phyloP scores from a whole-genome alignment of 768 basidiomycete species.

The Coprinopsis sp. region DNA sequence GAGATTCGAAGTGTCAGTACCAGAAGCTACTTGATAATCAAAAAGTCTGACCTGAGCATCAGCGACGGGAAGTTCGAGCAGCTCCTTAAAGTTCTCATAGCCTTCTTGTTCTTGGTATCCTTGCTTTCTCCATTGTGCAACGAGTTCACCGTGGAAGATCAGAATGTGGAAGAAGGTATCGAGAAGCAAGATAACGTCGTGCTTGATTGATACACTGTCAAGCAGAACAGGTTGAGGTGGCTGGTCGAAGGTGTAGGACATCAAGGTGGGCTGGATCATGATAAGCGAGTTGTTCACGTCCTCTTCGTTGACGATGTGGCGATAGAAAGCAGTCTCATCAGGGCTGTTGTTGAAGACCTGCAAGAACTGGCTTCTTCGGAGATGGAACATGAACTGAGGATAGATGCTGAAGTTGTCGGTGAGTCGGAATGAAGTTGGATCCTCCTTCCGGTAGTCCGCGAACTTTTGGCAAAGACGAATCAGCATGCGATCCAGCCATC shows the following conservation, averaged over 20 bases:
- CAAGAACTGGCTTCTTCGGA: constrained; percentile 94
- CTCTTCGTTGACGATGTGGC: constrained; percentile 92
- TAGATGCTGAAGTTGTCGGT: constrained; percentile 97
- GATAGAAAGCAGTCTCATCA: constrained; percentile 98
- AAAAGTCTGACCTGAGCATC: constrained; percentile 72
- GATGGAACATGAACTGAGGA: constrained; percentile 99
- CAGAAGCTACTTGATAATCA: neutral
- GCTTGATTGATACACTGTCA: constrained; percentile 96
- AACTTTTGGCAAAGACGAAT: constrained; percentile 99
- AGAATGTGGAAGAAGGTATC: constrained; percentile 99
- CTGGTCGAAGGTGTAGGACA: constrained; percentile 95
- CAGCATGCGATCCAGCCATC: constrained; percentile 98
- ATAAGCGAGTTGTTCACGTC: constrained; percentile 99
- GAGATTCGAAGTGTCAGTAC: neutral
- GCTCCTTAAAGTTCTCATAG: constrained; percentile 96
- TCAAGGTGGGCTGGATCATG: constrained; percentile 99
- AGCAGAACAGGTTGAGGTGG: constrained; percentile 91
- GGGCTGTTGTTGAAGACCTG: constrained; percentile 99
- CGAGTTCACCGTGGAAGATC: constrained; percentile 97
- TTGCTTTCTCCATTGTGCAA: constrained; percentile 97
- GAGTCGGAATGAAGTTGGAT: constrained; percentile 88
- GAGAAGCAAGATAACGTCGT: constrained; percentile 91
- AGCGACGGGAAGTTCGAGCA: constrained; percentile 77
- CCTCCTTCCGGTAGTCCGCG: constrained; percentile 97
- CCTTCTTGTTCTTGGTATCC: constrained; percentile 99